Conservation (phyloP, 345 rosid species). For the Linum trigynum region DNA sequence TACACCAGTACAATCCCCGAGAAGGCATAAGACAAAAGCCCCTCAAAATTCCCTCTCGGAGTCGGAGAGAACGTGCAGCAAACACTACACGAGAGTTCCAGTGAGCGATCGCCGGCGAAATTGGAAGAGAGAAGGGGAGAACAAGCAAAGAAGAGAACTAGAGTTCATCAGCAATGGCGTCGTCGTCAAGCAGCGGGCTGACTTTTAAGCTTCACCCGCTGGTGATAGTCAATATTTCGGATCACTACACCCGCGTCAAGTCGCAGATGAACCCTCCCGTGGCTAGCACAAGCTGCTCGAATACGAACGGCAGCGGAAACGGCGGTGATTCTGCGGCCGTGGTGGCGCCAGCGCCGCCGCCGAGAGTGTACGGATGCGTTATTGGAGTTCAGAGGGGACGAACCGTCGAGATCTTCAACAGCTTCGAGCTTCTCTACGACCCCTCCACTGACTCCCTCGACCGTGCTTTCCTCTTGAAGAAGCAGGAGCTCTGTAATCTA, state of each 20-base stretch:
- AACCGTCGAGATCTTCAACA: conserved; percentile 91
- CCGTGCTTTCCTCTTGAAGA: conserved; percentile 85
- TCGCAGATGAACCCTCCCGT: conserved; percentile 59
- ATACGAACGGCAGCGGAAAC: conserved; percentile 25
- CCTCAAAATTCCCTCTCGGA: no score
- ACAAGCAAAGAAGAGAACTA: neutral
- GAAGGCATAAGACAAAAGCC: no score
- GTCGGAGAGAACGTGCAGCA: no score
- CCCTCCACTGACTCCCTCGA: conserved; percentile 57
- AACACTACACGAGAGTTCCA: no score
- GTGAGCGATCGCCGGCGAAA: neutral
- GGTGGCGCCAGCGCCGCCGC: conserved; percentile 22
- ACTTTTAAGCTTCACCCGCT: conserved; percentile 96
- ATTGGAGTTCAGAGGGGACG: conserved; percentile 91
- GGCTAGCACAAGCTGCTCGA: conserved; percentile 14
- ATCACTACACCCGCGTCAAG: conserved; percentile 84
- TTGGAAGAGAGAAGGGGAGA: neutral
- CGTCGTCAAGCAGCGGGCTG: conserved; percentile 87
- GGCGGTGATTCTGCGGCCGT: conserved; percentile 1
- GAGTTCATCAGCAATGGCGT: conserved; percentile 44
- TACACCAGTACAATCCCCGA: no score
- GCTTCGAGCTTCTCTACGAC: conserved; percentile 88
- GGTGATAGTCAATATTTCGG: conserved; percentile 85
- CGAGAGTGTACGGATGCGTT: conserved; percentile 87
- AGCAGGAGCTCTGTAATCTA: conserved; percentile 83